Evolutionary conservation across 768 basidiomycete species (phyloP).

Genomic region (Cystobasidium onofrii): DNA sequence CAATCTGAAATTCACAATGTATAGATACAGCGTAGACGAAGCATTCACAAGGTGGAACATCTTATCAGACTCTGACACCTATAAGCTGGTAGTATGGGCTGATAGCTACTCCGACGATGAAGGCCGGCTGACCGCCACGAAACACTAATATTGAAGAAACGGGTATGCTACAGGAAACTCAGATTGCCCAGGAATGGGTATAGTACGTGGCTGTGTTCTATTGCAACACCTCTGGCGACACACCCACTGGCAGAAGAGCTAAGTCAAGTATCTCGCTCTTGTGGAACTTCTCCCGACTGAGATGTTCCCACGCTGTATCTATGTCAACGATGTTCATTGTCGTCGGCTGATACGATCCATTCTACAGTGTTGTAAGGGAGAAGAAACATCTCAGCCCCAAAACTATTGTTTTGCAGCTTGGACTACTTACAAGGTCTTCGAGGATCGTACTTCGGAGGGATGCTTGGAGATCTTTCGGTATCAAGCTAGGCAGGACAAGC

Average conservation of each 20-base stretch:
- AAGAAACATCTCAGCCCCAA: no score
- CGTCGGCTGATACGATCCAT: not conserved
- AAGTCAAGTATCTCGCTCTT: not conserved
- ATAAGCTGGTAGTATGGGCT: no score
- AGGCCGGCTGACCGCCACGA: no score
- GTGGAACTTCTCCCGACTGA: not conserved
- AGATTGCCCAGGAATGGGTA: not conserved
- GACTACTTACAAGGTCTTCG: not conserved
- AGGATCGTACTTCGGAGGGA: not conserved
- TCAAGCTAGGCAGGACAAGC: not conserved
- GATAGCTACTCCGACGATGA: no score
- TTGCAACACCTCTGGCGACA: not conserved
- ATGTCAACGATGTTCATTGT: not conserved
- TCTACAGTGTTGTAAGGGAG: not conserved
- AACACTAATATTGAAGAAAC: not conserved
- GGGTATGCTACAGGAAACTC: not conserved
- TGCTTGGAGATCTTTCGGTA: slow-evolving; percentile 4
- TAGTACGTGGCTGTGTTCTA: no score
- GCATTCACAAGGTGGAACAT: no score
- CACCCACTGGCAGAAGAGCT: not conserved
- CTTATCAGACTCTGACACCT: no score
- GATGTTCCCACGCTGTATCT: not conserved
- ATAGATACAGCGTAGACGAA: no score
- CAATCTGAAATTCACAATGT: no score
- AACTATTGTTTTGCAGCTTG: no score